A percentile compares a stretch with the other conserved stretches of the same genome.
Evolutionary conservation across 371 early-diverging fungal species (phyloP).

Genomic region (Mortierella sp.): DNA sequence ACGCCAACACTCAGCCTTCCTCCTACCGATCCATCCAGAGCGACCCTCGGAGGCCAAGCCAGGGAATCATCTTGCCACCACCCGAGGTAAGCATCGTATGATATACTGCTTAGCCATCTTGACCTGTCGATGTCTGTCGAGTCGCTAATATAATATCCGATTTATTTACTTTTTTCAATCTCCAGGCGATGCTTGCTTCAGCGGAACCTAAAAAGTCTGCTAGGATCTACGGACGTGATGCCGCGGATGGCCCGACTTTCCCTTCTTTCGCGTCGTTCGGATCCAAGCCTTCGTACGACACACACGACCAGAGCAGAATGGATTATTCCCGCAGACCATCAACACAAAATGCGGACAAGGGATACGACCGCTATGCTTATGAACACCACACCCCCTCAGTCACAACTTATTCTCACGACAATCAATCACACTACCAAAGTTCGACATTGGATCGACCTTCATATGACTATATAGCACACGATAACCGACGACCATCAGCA

Average conservation of each 20-base stretch:
- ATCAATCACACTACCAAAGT: slow-evolving; percentile 14
- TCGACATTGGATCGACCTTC: slow-evolving; percentile 1
- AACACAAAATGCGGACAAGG: background rate
- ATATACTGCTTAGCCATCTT: background rate
- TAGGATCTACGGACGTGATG: slow-evolving; percentile 49
- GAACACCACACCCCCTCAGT: slow-evolving; percentile 12
- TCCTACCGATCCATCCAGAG: slow-evolving; percentile 30
- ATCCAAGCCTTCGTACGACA: slow-evolving; percentile 26
- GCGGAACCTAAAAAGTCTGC: slow-evolving; percentile 22
- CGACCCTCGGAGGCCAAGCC: slow-evolving; percentile 31
- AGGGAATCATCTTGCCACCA: slow-evolving; percentile 32
- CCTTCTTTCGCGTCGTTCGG: slow-evolving; percentile 28
- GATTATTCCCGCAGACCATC: slow-evolving; percentile 23
- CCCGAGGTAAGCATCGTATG: slow-evolving; percentile 27
- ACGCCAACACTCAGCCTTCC: slow-evolving; percentile 3
- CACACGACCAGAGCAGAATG: slow-evolving; percentile 19
- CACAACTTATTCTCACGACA: background rate
- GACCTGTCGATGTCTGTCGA: too few relatives aligned
- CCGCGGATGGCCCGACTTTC: slow-evolving; percentile 32
- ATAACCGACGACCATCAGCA: slow-evolving; percentile 4
- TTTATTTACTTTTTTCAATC: background rate
- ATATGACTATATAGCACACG: slow-evolving; percentile 17
- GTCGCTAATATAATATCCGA: background rate
- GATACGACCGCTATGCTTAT: slow-evolving; percentile 12
- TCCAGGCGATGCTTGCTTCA: slow-evolving; percentile 16